Conservation (phyloP, 495 filamentous ascomycete species). For the Xylaria curta region DNA sequence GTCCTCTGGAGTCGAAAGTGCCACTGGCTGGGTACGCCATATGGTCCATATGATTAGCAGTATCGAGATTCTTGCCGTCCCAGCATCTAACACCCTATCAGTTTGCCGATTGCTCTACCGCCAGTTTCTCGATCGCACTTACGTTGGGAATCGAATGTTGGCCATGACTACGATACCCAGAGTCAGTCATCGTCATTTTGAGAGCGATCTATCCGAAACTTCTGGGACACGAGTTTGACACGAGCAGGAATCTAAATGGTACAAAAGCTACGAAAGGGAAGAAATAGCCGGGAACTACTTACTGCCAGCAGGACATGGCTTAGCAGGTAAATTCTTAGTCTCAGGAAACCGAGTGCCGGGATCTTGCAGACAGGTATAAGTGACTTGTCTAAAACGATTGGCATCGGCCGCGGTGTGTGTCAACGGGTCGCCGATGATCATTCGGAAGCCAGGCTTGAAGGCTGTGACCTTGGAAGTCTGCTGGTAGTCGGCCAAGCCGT, state of each 20-base stretch:
- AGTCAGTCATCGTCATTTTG: conserved; percentile 4
- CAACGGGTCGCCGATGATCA: conserved; percentile 39
- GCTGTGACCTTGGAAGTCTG: conserved; percentile 45
- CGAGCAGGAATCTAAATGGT: background rate
- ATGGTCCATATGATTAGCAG: conserved; percentile 41
- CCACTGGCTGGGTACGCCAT: conserved; percentile 42
- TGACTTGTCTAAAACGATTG: conserved; percentile 37
- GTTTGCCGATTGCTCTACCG: background rate
- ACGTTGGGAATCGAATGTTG: conserved; percentile 47
- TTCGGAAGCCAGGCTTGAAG: conserved; percentile 46
- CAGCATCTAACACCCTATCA: conserved; percentile 34
- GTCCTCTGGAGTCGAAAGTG: conserved; percentile 41
- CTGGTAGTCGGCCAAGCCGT: conserved; percentile 41
- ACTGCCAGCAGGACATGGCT: conserved; percentile 32
- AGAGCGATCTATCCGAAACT: background rate
- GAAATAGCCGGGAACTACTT: background rate
- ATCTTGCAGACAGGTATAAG: conserved; percentile 37
- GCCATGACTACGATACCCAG: conserved; percentile 36
- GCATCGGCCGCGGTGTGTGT: conserved; percentile 35
- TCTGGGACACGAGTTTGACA: background rate
- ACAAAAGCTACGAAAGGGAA: background rate
- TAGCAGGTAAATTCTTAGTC: conserved; percentile 36
- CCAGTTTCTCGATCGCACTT: conserved; percentile 19
- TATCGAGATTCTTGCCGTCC: conserved; percentile 46
- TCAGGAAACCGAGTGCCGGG: conserved; percentile 31